Conservation (phyloP, 352 stramenopile species). For the Phytopythium vexans region DNA sequence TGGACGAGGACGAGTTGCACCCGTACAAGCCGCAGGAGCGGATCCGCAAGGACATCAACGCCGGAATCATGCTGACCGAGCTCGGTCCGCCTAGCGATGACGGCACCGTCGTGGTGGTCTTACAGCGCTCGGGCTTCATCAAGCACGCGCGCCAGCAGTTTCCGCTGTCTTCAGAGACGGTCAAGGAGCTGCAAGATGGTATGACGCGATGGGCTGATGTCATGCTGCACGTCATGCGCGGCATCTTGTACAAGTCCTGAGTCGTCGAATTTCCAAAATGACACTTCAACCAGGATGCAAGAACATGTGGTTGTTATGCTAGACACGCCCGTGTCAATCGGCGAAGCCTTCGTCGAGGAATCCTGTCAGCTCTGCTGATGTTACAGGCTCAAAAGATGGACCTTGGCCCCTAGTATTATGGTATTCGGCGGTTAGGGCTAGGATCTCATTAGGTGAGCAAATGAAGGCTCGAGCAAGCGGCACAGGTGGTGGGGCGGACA, state of each 20-base stretch:
- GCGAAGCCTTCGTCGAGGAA: no score
- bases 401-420: not conserved
- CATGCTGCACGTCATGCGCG: slow-evolving; percentile 27
- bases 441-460: no score
- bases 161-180: slow-evolving; percentile 4
- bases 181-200: slow-evolving; percentile 16
- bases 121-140: slow-evolving; percentile 19
- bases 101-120: slow-evolving; percentile 20
- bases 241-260: slow-evolving; percentile 12
- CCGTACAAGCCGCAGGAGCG: slow-evolving; percentile 23
- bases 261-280: no score
- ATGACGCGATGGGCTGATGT: slow-evolving; percentile 24
- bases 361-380: no score
- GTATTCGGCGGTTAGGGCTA: no score
- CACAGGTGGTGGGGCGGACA: no score
- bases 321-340: no score
- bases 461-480: no score
- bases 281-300: no score
- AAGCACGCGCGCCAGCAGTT: slow-evolving; percentile 22
- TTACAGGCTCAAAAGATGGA: no score
- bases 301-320: not conserved
- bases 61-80: slow-evolving; percentile 13
- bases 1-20: slow-evolving; percentile 31
- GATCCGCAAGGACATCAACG: slow-evolving; percentile 25
- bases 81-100: slow-evolving; percentile 3